These are phyloP conservation scores for Pholiota molesta DNA, from an alignment of 768 basidiomycete genomes.

Conservation along the genomic window DNA sequence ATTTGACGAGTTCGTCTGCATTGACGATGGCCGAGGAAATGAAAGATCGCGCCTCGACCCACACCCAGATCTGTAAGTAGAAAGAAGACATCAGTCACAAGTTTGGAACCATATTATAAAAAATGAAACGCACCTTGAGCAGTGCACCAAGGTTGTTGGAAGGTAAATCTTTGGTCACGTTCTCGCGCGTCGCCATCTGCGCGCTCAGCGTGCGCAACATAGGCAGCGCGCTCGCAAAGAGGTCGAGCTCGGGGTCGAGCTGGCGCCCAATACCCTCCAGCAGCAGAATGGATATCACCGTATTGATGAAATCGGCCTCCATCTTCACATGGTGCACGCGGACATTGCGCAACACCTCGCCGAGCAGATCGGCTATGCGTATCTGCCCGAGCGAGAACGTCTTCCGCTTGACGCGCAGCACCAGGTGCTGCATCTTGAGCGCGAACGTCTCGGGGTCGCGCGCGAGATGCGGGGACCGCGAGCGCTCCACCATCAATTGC, in stretches of 20 bases:
- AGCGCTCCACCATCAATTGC: conserved; percentile 95
- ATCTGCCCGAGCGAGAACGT: conserved; percentile 98
- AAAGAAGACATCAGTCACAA: conserved; percentile 2
- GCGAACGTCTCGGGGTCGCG: conserved; percentile 95
- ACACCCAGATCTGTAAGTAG: conserved; percentile 78
- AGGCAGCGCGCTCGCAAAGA: conserved; percentile 95
- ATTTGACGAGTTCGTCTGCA: conserved; percentile 84
- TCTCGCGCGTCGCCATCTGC: conserved; percentile 80
- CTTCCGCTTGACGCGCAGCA: conserved; percentile 91
- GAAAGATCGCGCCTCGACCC: conserved; percentile 89
- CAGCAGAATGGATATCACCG: conserved; percentile 90
- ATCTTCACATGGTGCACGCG: conserved; percentile 95
- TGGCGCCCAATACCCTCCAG: conserved; percentile 96
- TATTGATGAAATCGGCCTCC: conserved; percentile 99
- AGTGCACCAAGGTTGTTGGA: conserved; percentile 80
- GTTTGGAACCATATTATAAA: not conserved
- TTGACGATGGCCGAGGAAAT: conserved; percentile 79
- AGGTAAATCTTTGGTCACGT: conserved; percentile 58
- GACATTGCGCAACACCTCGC: conserved; percentile 85
- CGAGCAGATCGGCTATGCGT: conserved; percentile 92
- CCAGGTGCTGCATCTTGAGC: conserved; percentile 95
- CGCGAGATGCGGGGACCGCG: conserved; percentile 86
- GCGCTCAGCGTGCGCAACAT: conserved; percentile 90
- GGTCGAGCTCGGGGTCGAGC: conserved; percentile 87
- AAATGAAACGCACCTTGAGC: conserved; percentile 69